Evolutionary conservation across 169 alveolate species (phyloP), one percentile per base, ranked within the genome.

Genomic region (Plasmodium vivax): DNA sequence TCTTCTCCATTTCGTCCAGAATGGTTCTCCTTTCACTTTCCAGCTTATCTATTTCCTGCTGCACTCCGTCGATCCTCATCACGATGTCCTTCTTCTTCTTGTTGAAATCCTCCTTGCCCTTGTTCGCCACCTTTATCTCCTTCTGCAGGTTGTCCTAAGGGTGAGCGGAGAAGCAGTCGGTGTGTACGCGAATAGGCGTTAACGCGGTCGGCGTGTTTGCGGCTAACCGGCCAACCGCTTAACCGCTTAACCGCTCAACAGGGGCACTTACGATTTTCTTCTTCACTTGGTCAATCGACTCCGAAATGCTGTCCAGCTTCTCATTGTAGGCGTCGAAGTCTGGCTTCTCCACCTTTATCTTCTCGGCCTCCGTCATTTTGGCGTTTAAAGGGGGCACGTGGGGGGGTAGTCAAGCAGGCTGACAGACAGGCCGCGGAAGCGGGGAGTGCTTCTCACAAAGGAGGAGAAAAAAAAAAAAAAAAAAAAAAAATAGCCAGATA

Each of bases 11-110:
- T 30, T 82, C 96, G 16, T 79, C 95, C n/a, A 96, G 85, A 77
- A 93, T 93, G n/a, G 43, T 92, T 62, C 95, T 58, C 19, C 98
- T 85, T 92, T 96, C 95, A 38, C 88, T 83, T 62, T 96, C 98
- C 41, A 95, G 80, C 75, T 95, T 92, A 79, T 93, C 96, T 23
- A 96, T 96, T 16, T 95, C 95, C 14, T 75, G 30, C 80, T 96
- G 98, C 14, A 96, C 77, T 12, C 92, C 95, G 32, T 96, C 98
- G 19, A 96, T 88, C 45, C 93, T 90, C 3, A 88, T 92, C 41
- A 94, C 95, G 8, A 96, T 96, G 47, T 90, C 96, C 73, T 95
- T 95, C 80, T 88, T 92, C 93, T 95, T 96, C 36, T 84, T 85
- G 43, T 84, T 92, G 58, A 68, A 92, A 3, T 85, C 95, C 43